Evolutionary conservation across 176 grass and related monocot species (phyloP).

Genomic region (Avena insularis): DNA sequence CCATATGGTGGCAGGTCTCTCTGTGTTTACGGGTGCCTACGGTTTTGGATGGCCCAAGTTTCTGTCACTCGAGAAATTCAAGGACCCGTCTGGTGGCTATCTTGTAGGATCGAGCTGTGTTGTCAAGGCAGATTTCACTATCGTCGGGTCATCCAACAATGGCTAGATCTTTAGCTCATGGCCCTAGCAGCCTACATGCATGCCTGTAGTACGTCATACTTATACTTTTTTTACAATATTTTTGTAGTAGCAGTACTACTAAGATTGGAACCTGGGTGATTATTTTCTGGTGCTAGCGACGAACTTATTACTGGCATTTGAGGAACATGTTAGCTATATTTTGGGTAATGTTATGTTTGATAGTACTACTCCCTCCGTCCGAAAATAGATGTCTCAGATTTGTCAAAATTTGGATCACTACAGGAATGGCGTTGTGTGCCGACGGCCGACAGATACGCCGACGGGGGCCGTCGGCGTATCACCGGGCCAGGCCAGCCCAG

Average conservation of each 20-base stretch:
- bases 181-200: no score
- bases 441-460: no score
- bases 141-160: background rate
- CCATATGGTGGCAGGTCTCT: background rate
- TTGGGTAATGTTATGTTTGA: background rate
- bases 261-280: no score
- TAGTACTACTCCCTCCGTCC: background rate
- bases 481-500: no score
- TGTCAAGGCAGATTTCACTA: background rate
- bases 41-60: background rate
- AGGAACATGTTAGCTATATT: slow-evolving; percentile 15
- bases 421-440: no score
- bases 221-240: no score
- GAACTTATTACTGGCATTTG: background rate
- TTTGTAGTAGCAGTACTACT: no score
- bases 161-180: slow-evolving; percentile 14
- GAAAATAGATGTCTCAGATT: no score
- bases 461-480: no score
- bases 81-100: background rate
- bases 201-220: no score
- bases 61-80: background rate
- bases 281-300: no score
- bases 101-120: background rate
- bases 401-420: no score
- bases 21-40: background rate